phyloP scores from a whole-genome alignment of 371 early-diverging fungal species.

The Lichtheimia ramosa region DNA sequence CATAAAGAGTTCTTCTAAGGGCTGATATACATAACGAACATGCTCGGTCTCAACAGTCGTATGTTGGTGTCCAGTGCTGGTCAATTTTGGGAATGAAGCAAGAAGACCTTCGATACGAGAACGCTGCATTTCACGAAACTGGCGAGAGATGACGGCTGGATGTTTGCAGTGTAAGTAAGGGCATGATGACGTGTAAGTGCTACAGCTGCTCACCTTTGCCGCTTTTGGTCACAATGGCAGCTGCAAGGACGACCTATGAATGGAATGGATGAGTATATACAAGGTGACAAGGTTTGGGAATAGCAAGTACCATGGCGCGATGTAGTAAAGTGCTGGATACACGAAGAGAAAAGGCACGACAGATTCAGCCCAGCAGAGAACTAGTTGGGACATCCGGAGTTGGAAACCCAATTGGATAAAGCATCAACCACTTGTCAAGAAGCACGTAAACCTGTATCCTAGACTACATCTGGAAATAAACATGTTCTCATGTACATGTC shows the following conservation, averaged over 20 bases:
- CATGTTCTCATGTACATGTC: too few relatives aligned
- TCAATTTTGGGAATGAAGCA: slow-evolving; percentile 94
- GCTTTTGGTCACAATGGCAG: slow-evolving; percentile 89
- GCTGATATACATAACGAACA: slow-evolving; percentile 96
- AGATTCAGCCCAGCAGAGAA: too few relatives aligned
- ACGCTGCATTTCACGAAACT: slow-evolving; percentile 95
- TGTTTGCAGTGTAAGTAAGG: not conserved
- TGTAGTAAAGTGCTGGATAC: too few relatives aligned
- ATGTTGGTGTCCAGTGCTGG: slow-evolving; percentile 89
- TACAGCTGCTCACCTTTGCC: slow-evolving; percentile 79
- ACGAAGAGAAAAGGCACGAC: too few relatives aligned
- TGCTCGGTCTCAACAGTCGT: slow-evolving; percentile 96
- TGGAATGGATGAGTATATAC: too few relatives aligned
- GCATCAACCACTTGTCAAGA: too few relatives aligned
- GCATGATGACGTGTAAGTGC: slow-evolving; percentile 1
- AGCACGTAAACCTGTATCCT: too few relatives aligned
- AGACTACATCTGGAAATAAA: too few relatives aligned
- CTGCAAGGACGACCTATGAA: slow-evolving; percentile 80
- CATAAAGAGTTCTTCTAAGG: slow-evolving; percentile 91
- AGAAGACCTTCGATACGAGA: slow-evolving; percentile 96
- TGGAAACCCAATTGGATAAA: too few relatives aligned
- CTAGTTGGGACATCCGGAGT: too few relatives aligned
- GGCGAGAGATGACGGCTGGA: slow-evolving; percentile 91
- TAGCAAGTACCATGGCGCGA: not conserved
- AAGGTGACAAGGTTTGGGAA: not conserved